Conservation (phyloP, 495 filamentous ascomycete species). For the Neurospora sp. region DNA sequence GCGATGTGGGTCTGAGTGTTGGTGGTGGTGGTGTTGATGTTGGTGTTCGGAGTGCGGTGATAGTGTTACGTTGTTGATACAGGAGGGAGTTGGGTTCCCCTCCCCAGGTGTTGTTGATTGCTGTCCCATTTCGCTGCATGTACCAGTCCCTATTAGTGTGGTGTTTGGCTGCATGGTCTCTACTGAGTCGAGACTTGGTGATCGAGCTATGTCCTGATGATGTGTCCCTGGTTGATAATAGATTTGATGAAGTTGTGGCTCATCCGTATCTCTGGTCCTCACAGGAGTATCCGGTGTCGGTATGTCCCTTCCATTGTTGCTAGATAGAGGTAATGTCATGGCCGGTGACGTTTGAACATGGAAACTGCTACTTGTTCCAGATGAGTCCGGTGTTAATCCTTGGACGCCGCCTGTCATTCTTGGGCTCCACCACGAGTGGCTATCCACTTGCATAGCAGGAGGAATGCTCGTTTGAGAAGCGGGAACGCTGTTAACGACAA, state of each 20-base stretch:
- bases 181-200: background rate
- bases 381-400: constrained; percentile 5
- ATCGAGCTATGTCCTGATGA: background rate
- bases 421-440: constrained; percentile 14
- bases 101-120: background rate
- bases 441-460: constrained; percentile 2
- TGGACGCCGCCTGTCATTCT: constrained; percentile 8
- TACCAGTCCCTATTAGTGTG: background rate
- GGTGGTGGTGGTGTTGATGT: background rate
- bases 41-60: background rate
- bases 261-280: background rate
- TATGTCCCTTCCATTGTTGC: background rate
- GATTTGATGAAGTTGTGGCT: background rate
- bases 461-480: constrained; percentile 4
- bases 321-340: background rate
- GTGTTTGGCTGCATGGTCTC: background rate
- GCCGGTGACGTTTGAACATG: constrained; percentile 3
- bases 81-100: background rate
- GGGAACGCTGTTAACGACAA: background rate
- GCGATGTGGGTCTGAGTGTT: background rate
- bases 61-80: background rate
- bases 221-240: background rate
- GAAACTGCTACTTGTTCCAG: constrained; percentile 1
- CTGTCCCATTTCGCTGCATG: background rate
- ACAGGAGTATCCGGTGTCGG: background rate